phyloP scores from a whole-genome alignment of 148 eudicot genomes.

The Rhododendron vialii region DNA sequence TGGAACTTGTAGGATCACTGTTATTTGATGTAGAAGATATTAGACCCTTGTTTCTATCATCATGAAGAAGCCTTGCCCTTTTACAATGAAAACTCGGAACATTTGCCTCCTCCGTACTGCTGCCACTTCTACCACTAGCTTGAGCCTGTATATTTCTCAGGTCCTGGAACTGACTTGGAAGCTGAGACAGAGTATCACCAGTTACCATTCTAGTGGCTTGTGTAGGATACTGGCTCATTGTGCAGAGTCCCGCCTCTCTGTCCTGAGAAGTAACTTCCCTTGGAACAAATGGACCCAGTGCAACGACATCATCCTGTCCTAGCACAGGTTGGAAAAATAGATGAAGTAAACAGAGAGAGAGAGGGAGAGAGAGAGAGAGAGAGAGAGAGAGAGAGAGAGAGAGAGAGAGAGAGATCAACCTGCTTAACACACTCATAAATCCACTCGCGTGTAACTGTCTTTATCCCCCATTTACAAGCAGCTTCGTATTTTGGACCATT shows the following conservation, averaged over 20 bases:
- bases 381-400: not conserved
- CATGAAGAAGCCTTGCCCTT: constrained; percentile 38
- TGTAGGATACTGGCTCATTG: constrained; percentile 75
- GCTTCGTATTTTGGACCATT: constrained; percentile 77
- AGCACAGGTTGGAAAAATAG: constrained; percentile 8
- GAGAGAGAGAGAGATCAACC: constrained; percentile 33
- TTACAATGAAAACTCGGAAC: constrained; percentile 25
- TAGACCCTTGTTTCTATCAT: constrained; percentile 13
- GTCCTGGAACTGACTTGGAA: constrained; percentile 41
- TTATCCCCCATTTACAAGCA: constrained; percentile 73
- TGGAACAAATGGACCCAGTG: constrained; percentile 49
- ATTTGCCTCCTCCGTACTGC: constrained; percentile 23
- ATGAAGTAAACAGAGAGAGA: not conserved
- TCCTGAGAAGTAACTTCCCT: constrained; percentile 63
- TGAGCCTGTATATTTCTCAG: constrained; percentile 28
- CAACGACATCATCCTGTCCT: constrained; percentile 60
- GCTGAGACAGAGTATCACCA: constrained; percentile 44
- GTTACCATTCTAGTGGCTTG: constrained; percentile 55
- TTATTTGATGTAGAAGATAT: constrained; percentile 17
- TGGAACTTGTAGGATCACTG: constrained; percentile 19
- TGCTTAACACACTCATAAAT: constrained; percentile 73
- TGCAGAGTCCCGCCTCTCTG: constrained; percentile 61
- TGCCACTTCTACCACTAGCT: constrained; percentile 17
- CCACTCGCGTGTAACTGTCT: constrained; percentile 72
- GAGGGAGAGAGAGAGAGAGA: not conserved